phyloP scores from a whole-genome alignment of 371 early-diverging fungal genomes.

The Aphelidium insulamus region DNA sequence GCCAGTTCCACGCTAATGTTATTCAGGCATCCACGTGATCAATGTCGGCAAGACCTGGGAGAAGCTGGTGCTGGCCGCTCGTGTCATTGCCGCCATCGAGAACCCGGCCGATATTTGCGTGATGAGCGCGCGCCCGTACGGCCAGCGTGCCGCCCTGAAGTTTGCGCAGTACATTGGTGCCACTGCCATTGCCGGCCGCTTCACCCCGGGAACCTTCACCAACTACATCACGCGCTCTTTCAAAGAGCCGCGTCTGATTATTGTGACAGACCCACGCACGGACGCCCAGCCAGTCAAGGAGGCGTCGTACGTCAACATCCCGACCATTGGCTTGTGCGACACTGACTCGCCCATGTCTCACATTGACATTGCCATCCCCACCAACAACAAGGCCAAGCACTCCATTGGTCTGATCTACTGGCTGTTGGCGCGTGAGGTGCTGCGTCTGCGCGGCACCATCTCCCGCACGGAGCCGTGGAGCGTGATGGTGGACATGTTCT shows the following conservation, averaged over 20 bases:
- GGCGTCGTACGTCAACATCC: conserved; percentile 97
- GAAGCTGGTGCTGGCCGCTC: conserved; percentile 96
- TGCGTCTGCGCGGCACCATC: conserved; percentile 86
- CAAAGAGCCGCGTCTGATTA: conserved; percentile 93
- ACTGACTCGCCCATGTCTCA: conserved; percentile 80
- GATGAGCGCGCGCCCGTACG: conserved; percentile 88
- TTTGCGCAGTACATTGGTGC: conserved; percentile 93
- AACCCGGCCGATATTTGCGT: conserved; percentile 89
- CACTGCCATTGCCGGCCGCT: conserved; percentile 94
- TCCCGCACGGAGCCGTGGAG: conserved; percentile 64
- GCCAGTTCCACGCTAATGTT: conserved; percentile 1
- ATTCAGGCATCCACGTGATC: conserved; percentile 68
- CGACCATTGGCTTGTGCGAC: conserved; percentile 95
- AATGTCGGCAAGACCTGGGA: conserved; percentile 98
- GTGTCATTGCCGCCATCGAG: conserved; percentile 87
- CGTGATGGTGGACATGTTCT: conserved; percentile 97
- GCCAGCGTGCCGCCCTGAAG: conserved; percentile 96
- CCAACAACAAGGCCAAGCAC: conserved; percentile 97
- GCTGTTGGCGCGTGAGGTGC: conserved; percentile 91
- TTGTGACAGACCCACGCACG: conserved; percentile 93
- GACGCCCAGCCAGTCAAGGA: conserved; percentile 98
- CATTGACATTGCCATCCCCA: conserved; percentile 98
- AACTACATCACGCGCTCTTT: conserved; percentile 97
- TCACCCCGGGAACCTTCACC: conserved; percentile 99
- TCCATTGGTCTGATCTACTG: conserved; percentile 94